These are phyloP conservation scores for Trametes elegans DNA, from an alignment of 768 basidiomycete species.

Conservation along the genomic window DNA sequence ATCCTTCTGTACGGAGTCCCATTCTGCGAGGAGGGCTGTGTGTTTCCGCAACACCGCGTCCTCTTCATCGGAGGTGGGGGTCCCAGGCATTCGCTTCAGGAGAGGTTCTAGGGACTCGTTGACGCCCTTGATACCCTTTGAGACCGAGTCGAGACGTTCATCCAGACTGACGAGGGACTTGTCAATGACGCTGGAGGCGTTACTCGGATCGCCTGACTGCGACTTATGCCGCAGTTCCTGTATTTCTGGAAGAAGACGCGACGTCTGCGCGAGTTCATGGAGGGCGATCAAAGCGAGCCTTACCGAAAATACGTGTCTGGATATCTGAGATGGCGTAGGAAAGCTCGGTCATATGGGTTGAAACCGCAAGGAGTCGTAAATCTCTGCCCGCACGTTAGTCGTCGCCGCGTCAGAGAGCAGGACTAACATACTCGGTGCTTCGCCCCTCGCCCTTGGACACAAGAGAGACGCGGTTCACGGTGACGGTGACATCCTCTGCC, in stretches of 20 bases:
- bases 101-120: slow-evolving; percentile 65
- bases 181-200: slow-evolving; percentile 72
- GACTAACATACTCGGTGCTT: slow-evolving; percentile 64
- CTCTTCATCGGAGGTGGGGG: slow-evolving; percentile 34
- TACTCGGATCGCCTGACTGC: slow-evolving; percentile 55
- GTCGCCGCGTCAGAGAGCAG: slow-evolving; percentile 21
- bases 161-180: slow-evolving; percentile 77
- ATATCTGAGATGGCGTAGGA: slow-evolving; percentile 87
- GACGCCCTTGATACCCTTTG: slow-evolving; percentile 68
- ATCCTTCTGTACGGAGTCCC: slow-evolving; percentile 79
- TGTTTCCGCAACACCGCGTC: slow-evolving; percentile 69
- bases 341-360: slow-evolving; percentile 84
- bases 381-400: slow-evolving; percentile 46
- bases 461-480: slow-evolving; percentile 45
- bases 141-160: slow-evolving; percentile 71
- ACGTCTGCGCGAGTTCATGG: not conserved
- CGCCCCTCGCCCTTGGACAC: slow-evolving; percentile 51
- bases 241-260: slow-evolving; percentile 55
- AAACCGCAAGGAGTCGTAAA: slow-evolving; percentile 71
- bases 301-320: slow-evolving; percentile 89
- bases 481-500: slow-evolving; percentile 75
- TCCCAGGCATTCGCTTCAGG: slow-evolving; percentile 35
- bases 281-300: slow-evolving; percentile 17
- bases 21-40: slow-evolving; percentile 67
- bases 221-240: slow-evolving; percentile 91